These are phyloP conservation scores for Amylocystis lapponica DNA, from an alignment of 768 basidiomycete species.

Conservation along the genomic window DNA sequence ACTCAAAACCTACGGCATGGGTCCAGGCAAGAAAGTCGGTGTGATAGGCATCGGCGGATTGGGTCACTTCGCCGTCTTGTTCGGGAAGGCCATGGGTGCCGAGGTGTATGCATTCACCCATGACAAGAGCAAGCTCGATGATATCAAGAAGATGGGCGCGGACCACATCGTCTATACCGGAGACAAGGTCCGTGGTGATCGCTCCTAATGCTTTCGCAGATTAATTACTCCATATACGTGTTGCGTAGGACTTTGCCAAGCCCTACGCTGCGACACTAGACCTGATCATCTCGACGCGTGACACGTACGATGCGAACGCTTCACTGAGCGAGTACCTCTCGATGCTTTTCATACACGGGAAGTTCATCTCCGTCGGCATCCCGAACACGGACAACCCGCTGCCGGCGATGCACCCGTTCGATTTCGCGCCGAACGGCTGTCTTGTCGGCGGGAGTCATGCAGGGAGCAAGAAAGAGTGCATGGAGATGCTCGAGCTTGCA, in stretches of 20 bases:
- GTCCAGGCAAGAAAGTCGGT: constrained; percentile 60
- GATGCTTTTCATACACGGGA: constrained; percentile 46
- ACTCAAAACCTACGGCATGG: constrained; percentile 44
- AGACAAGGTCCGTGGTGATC: constrained; percentile 11
- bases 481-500: constrained; percentile 55
- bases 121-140: constrained; percentile 44
- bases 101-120: constrained; percentile 57
- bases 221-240: constrained; percentile 7
- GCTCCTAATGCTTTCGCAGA: neutral
- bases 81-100: constrained; percentile 50
- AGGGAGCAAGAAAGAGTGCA: constrained; percentile 53
- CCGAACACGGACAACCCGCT: constrained; percentile 43
- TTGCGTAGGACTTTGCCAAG: constrained; percentile 35
- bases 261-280: constrained; percentile 36
- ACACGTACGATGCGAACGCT: constrained; percentile 14
- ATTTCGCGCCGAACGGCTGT: constrained; percentile 24
- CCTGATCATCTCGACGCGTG: constrained; percentile 38
- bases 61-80: constrained; percentile 35
- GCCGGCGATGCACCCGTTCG: constrained; percentile 20
- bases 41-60: constrained; percentile 63
- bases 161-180: constrained; percentile 44
- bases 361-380: constrained; percentile 52
- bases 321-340: constrained; percentile 29
- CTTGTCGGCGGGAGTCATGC: constrained; percentile 31
- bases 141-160: constrained; percentile 54